Evolutionary conservation across 2,329 filamentous ascomycete genomes (phyloP).

Genomic region (Magnaporthales sp.): DNA sequence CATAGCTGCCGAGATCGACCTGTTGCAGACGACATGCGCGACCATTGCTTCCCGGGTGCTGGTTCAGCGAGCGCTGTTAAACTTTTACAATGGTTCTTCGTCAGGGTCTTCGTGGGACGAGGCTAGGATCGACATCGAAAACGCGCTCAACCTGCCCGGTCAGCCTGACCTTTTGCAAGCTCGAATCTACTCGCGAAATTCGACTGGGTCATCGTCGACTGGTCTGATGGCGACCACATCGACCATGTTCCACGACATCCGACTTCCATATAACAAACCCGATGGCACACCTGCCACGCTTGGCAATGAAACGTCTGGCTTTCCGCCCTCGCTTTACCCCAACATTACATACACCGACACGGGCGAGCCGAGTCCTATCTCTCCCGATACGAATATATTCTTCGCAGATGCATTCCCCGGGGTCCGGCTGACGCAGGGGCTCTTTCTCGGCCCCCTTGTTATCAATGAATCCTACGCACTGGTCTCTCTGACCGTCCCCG

Average conservation of each 20-base stretch:
- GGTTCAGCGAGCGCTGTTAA: constrained; percentile 42
- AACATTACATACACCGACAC: constrained; percentile 60
- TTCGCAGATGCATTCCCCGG: constrained; percentile 40
- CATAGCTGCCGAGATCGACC: constrained; percentile 66
- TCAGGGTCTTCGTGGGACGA: constrained; percentile 49
- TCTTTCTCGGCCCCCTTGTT: constrained; percentile 69
- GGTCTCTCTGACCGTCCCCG: constrained; percentile 71
- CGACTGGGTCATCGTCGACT: constrained; percentile 37
- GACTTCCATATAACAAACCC: constrained; percentile 50
- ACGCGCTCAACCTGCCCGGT: constrained; percentile 56
- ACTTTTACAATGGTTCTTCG: constrained; percentile 47
- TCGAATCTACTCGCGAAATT: constrained; percentile 62
- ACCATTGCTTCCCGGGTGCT: constrained; percentile 62
- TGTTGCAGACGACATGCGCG: constrained; percentile 67
- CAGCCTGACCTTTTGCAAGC: constrained; percentile 58
- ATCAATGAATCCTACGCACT: constrained; percentile 68
- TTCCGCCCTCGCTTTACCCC: constrained; percentile 65
- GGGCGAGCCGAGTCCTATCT: constrained; percentile 27
- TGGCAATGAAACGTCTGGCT: constrained; percentile 56
- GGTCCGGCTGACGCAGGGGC: constrained; percentile 38
- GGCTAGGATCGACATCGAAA: constrained; percentile 57
- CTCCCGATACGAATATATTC: constrained; percentile 31
- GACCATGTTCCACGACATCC: constrained; percentile 35
- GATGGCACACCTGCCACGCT: constrained; percentile 53
- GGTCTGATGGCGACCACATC: constrained; percentile 60